These are phyloP conservation scores for Citrus glauca DNA, from an alignment of 345 rosid genomes.

Conservation along the genomic window DNA sequence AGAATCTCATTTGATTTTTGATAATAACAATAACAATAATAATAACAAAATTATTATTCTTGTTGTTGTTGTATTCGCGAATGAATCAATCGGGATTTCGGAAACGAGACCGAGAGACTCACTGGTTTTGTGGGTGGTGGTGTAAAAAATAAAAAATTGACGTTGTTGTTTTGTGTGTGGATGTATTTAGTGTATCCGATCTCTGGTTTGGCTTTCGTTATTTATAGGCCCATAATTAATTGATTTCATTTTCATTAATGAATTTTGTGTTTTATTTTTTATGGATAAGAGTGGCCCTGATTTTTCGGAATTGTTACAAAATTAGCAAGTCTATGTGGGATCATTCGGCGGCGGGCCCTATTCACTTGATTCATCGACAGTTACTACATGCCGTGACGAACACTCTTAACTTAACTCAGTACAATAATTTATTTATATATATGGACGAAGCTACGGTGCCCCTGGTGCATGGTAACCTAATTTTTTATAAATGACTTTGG, in stretches of 20 bases:
- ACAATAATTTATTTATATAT: no score
- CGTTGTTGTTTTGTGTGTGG: background rate
- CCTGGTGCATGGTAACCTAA: no score
- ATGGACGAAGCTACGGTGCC: no score
- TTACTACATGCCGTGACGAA: no score
- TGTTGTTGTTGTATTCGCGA: background rate
- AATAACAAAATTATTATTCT: no score
- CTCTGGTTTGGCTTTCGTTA: background rate
- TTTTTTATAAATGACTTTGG: no score
- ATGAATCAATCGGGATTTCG: no score
- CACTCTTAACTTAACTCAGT: no score
- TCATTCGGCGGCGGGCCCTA: background rate
- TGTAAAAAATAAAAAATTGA: background rate
- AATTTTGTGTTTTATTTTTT: background rate
- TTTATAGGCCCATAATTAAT: background rate
- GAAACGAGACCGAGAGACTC: no score
- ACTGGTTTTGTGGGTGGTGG: background rate
- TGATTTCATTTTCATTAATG: background rate
- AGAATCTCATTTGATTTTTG: constrained; percentile 35
- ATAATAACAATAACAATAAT: no score
- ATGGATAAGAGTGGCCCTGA: background rate
- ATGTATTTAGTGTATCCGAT: background rate
- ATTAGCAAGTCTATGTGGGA: background rate
- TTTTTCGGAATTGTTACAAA: background rate
- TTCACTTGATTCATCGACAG: background rate